These are phyloP conservation scores for Boletales sp. DNA, from an alignment of 768 basidiomycete species.

Conservation along the genomic window DNA sequence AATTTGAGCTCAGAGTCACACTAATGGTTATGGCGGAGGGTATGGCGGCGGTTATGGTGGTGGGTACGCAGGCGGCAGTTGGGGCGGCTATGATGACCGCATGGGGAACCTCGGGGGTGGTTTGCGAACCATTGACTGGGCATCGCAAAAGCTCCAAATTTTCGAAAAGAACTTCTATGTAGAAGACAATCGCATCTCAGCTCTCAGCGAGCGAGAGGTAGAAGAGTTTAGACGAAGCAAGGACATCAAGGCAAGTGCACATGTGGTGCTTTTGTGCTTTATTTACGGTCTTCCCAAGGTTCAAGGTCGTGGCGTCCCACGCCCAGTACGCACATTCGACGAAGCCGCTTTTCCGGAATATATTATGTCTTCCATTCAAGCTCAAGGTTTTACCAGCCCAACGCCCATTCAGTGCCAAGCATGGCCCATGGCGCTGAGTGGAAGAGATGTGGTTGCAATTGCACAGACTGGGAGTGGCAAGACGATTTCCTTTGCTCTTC, in stretches of 20 bases:
- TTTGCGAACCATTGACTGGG: slow-evolving; percentile 86
- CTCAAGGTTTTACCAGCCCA: slow-evolving; percentile 87
- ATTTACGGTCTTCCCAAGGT: slow-evolving; percentile 45
- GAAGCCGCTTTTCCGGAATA: slow-evolving; percentile 97
- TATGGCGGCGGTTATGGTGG: slow-evolving; percentile 8
- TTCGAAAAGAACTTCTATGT: slow-evolving; percentile 99
- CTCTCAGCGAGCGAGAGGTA: slow-evolving; percentile 79
- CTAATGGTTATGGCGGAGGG: slow-evolving; percentile 36
- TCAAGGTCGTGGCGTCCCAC: slow-evolving; percentile 83
- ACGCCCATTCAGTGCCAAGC: slow-evolving; percentile 98
- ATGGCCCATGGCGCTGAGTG: slow-evolving; percentile 98
- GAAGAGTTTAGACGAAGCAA: slow-evolving; percentile 81
- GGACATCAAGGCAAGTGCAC: slow-evolving; percentile 73
- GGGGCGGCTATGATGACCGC: slow-evolving; percentile 50
- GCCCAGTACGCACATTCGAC: slow-evolving; percentile 89
- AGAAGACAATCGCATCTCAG: slow-evolving; percentile 81
- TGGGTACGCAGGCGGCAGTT: slow-evolving; percentile 26
- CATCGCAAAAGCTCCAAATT: slow-evolving; percentile 60
- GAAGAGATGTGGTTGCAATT: slow-evolving; percentile 92
- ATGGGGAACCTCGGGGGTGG: slow-evolving; percentile 82
- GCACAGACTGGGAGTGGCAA: slow-evolving; percentile 99
- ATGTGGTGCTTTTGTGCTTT: neutral
- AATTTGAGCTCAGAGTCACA: slow-evolving; percentile 24
- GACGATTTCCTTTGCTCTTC: slow-evolving; percentile 97
- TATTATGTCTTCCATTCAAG: slow-evolving; percentile 87